Percentiles rank a stretch among this genome's conserved stretches.
phyloP scores from a whole-genome alignment of 2,329 filamentous ascomycete species.

The Atkinsonella hypoxylon region DNA sequence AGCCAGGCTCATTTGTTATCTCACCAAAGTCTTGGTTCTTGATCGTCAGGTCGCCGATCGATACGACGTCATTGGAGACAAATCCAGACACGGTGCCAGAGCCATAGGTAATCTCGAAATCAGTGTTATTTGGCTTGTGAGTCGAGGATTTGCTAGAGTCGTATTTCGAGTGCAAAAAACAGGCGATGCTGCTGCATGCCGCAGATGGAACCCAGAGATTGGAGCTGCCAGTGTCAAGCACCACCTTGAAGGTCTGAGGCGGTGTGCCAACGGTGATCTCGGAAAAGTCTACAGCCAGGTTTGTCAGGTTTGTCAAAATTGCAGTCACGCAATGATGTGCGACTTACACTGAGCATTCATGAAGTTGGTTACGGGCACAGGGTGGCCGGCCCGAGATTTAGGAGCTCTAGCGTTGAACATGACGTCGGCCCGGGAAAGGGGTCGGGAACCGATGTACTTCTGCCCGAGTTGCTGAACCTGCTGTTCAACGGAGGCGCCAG shows the following conservation, averaged over 20 bases:
- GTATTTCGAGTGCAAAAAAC: slow-evolving; percentile 95
- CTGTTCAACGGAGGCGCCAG: slow-evolving; percentile 64
- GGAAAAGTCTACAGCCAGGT: slow-evolving; percentile 63
- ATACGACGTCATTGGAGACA: slow-evolving; percentile 76
- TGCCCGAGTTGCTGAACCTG: slow-evolving; percentile 78
- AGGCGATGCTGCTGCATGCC: slow-evolving; percentile 88
- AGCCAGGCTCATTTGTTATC: slow-evolving; percentile 86
- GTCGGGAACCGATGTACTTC: slow-evolving; percentile 83
- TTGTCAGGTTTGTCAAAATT: not conserved
- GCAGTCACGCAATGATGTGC: too few species aligned
- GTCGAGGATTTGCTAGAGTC: slow-evolving; percentile 80
- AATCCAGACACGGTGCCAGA: slow-evolving; percentile 90
- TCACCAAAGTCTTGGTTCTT: slow-evolving; percentile 92
- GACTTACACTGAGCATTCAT: slow-evolving; percentile 92
- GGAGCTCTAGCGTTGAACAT: slow-evolving; percentile 69
- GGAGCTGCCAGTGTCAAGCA: slow-evolving; percentile 95
- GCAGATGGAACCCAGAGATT: slow-evolving; percentile 96
- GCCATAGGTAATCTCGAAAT: slow-evolving; percentile 90
- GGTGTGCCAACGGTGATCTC: slow-evolving; percentile 89
- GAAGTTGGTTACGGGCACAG: slow-evolving; percentile 90
- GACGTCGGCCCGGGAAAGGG: slow-evolving; percentile 56
- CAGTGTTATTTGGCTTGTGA: slow-evolving; percentile 86
- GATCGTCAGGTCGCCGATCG: slow-evolving; percentile 80
- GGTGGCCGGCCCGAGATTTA: slow-evolving; percentile 56
- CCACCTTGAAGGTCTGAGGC: slow-evolving; percentile 93